Base-by-base conservation (phyloP, 257 asterid genomes). In the Salvia hispanica region DNA sequence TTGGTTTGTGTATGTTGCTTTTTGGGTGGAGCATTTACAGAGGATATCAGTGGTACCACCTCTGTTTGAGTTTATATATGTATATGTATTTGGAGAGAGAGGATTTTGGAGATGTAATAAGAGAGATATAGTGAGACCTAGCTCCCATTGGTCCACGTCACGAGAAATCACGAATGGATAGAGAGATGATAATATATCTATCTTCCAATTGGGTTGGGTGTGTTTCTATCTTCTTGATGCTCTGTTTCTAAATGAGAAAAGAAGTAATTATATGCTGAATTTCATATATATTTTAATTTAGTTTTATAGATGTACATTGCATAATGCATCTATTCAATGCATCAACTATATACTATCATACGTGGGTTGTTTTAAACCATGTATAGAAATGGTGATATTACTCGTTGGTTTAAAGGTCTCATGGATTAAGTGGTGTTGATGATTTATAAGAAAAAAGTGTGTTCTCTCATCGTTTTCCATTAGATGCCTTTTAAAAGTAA, bases 111-210 rank as follows among this genome's bases (percentile, higher is more conserved):
- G 59, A 61, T 56, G 64, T 5, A 8, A 50, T 5, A 8, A 50
- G 58, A 21, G 71, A 60, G 44, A 52, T 4, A 61, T 12, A 47
- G 56, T 46, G 75, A 55, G 50, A 36, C 70, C 64, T 18, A 2
- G 39, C 3, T 78, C 42, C 67, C 64, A 81, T 86, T 88, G 84
- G 89, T 70, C 91, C 91, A 86, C 83, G 76, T 73, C 36, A 72
- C 74, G 70, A 53, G 83, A 78, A 79, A 82, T 86, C 88, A 71
- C 75, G 62, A 59, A 61, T 54, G 89, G 94, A 86, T 82, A 82
- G 83, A 72, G 81, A 75, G 40, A 58, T 75, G 92, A 80, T 82
- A 70, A 82, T 75, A 47, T 31, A 53, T 63, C 9, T 54, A 45
- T 33, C 37, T 12, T 40, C 56, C 9, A 8, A 53, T 39, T 65